Base-by-base conservation (phyloP, 192 early-diverging fungal genomes). In the Podila horticola region DNA sequence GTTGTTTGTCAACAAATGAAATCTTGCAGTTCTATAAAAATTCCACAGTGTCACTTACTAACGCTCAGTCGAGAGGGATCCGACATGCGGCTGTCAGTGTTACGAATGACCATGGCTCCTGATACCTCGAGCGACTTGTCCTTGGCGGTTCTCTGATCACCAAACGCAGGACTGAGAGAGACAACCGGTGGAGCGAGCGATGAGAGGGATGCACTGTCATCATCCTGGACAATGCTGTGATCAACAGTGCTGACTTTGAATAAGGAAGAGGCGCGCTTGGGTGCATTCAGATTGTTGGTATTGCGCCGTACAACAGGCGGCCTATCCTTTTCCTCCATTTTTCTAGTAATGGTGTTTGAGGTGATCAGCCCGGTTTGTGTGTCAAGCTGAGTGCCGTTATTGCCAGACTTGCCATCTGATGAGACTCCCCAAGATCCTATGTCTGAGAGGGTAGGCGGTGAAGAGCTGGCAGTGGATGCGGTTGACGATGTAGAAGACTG, bases 221-320 rank as follows among this genome's bases (percentile, higher is more conserved):
- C 77, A 34, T 73, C 71, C 28, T 81, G 71, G 29, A 69, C 64
- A 45, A 73, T 72, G 15, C 71, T 73, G 22, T 61, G 77, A 26
- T 81, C 77, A n/a, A 73, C 57, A 5, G 67, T 73, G 57, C 77
- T 81, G 11, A 81, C 71, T 73, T 66, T 81, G 57, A 81, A 81
- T 10, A 81, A 52, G 22, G 77, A 81, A 0, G 77, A 81, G 0
- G 71, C 71, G 19, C 77, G 67, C 24, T 73, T 79, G n/a, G 75
- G 69, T 30, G 70, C 66, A 19, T 38, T 72, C 7, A 65, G 9
- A 11, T 69, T 29, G 17, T 50, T 26, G 0, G 64, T 15, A 17
- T 64, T 58, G 58, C 60, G 58, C 20, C 64, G 48, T 4, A 57
- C 67, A 12, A 68, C 61, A 17, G 45, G 64, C 33, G 52, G 30